These are phyloP conservation scores for Leucaena leucocephala DNA, from an alignment of 306 rosid species.

Conservation along the genomic window DNA sequence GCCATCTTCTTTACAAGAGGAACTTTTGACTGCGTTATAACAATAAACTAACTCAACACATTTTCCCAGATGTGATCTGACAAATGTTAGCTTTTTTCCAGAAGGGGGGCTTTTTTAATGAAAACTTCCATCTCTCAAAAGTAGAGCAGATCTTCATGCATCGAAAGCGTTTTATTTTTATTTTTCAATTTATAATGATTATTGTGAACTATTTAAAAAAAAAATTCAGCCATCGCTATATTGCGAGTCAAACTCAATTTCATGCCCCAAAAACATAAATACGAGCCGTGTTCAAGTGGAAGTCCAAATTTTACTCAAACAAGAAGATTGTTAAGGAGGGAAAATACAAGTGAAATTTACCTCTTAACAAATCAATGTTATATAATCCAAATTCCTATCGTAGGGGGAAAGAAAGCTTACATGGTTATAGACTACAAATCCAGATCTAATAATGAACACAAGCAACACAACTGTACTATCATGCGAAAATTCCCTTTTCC, in stretches of 20 bases:
- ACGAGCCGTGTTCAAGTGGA: conserved; percentile 17
- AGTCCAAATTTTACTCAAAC: not conserved
- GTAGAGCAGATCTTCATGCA: not conserved
- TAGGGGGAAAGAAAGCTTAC: not conserved
- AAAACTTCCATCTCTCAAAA: not conserved
- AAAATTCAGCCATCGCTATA: not conserved
- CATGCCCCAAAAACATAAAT: not conserved
- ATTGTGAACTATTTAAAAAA: not conserved
- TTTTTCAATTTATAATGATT: not conserved
- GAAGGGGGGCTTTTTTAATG: not conserved
- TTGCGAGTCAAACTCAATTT: not conserved
- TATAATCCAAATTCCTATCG: not conserved
- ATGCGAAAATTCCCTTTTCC: not conserved
- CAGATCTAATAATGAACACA: conserved; percentile 1
- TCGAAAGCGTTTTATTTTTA: not conserved
- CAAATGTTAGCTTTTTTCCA: not conserved
- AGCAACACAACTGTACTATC: not conserved
- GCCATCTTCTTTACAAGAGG: conserved; percentile 29
- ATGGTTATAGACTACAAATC: not conserved
- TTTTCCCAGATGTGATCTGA: not conserved
- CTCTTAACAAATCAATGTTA: not conserved
- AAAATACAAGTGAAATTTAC: not conserved
- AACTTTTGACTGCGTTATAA: conserved; percentile 29
- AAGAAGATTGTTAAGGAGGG: not conserved
- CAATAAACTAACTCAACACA: not conserved